phyloP scores from a whole-genome alignment of 2,329 filamentous ascomycete species.

The Aureobasidium musti region DNA sequence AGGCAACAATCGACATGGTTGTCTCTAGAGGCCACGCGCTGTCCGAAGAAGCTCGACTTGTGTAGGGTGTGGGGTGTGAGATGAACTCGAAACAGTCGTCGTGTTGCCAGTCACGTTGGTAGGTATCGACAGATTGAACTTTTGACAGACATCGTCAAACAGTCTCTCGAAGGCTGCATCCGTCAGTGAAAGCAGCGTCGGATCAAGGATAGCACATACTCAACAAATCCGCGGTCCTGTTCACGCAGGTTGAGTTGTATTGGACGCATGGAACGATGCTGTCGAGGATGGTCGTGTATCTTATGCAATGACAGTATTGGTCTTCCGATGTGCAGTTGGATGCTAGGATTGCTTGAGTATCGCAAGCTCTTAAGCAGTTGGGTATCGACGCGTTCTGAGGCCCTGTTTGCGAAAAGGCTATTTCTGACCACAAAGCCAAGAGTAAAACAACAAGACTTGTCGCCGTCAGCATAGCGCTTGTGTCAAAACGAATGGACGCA shows the following conservation, averaged over 20 bases:
- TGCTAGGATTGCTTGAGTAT: slow-evolving; percentile 14
- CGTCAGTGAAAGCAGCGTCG: background rate
- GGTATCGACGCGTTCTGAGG: slow-evolving; percentile 26
- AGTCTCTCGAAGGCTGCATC: slow-evolving; percentile 11
- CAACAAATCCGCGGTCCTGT: slow-evolving; percentile 6
- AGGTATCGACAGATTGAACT: slow-evolving; percentile 25
- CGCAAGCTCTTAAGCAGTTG: slow-evolving; percentile 13
- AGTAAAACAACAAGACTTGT: background rate
- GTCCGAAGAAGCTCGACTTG: background rate
- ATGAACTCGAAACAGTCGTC: background rate
- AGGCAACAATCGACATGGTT: background rate
- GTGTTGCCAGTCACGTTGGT: slow-evolving; percentile 26
- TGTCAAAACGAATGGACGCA: background rate
- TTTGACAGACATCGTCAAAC: slow-evolving; percentile 17
- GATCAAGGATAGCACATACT: background rate
- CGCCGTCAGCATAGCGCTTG: background rate
- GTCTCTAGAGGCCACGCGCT: background rate
- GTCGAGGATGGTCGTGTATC: background rate
- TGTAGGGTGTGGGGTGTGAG: background rate
- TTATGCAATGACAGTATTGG: slow-evolving; percentile 23
- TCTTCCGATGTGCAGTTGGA: slow-evolving; percentile 16
- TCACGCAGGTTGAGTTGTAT: slow-evolving; percentile 13
- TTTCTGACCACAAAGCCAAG: background rate
- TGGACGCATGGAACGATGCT: slow-evolving; percentile 24
- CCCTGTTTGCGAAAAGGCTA: slow-evolving; percentile 4